Evolutionary conservation across 2,329 filamentous ascomycete species (phyloP), one percentile per base, ranked within the genome.

Genomic region (Colletotrichum tanaceti): DNA sequence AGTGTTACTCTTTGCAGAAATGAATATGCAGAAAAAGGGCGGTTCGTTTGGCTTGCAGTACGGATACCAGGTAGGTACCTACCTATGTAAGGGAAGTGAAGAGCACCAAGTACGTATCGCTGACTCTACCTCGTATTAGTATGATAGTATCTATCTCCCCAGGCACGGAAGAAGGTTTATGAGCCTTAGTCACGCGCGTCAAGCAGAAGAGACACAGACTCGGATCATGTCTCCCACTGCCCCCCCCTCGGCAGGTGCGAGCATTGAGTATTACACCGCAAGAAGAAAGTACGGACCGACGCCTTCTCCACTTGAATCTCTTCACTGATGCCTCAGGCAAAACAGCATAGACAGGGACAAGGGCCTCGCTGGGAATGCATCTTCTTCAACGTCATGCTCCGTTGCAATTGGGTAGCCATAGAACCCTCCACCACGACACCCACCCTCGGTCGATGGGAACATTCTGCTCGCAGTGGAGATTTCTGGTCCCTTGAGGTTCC

Each of bases 401-500:
- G 16, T 6, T 18, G n/a, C 58, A n/a, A 60, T 28, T 41, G 58
- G 58, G 28, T 46, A 41, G 32, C 32, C 32, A 4, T 32, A 32
- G 54, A 39, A 22, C 20, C 5, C 16, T 10, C 46, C 44, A 41
- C 35, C 47, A 53, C 63, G n/a, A 32, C 28, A 32, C 28, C 1
- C 6, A 32, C 28, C 28, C 28, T 32, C 28, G 28, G 35, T 9
- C 28, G 43, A 24, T 52, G 50, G 41, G 32, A 63, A 49, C 41
- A n/a, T 16, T 22, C 11, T 46, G 47, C 49, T 28, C 14, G 20
- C 52, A 18, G 60, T 63, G 52, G 53, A 7, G 61, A 41, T 24
- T 50, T 39, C 18, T 41, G 60, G 60, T 63, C 60, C 60, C 60
- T 63, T 63, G 35, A 41, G 28, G 60, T 63, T 63, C 43, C 52